Evolutionary conservation across 2,329 filamentous ascomycete genomes (phyloP), one percentile per base, ranked within the genome.

Genomic region (Aspergillus sp.): DNA sequence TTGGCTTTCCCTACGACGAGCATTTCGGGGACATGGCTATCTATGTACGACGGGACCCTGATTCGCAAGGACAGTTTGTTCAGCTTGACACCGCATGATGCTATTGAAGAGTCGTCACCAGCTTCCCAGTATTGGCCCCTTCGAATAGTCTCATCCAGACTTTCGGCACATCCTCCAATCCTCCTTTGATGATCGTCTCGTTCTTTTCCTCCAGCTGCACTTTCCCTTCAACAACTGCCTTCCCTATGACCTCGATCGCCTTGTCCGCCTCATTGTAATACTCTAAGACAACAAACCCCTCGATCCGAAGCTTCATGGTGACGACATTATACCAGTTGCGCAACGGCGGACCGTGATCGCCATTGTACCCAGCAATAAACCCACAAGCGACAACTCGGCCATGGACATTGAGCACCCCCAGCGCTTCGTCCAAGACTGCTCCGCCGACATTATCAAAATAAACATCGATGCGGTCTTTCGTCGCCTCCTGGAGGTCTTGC

Each of bases 71-170:
- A n/a, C 35, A 8, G 14, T 37, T 37, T 1, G 35, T 7, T 1
- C 14, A 37, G 14, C 1, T 37, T 37, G 35, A 37, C 4, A 6
- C 35, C 35, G 35, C 2, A 37, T 37, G 35, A 37, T 15, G 14
- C 14, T 37, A 37, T n/a, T 37, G 35, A 37, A 37, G 35, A n/a
- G 35, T 37, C 35, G 14, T 37, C 35, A 37, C 35, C 35, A 81
- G 67, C 70, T 82, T 82, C n/a, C 79, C 79, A 49, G 71, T 76
- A 63, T 81, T 81, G 1, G 67, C 73, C 3, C 80, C 80, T 9
- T 73, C 67, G 57, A 82, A 82, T 61, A 82, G 64, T 70, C 75
- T 72, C 62, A 73, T 66, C 80, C 80, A 82, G 21, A 77, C 80
- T 66, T 76, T 75, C 2, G 79, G 80, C 11, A 82, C 66, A 56